Evolutionary conservation across 371 early-diverging fungal genomes (phyloP).

Genomic region (Saksenaea vasiformis): DNA sequence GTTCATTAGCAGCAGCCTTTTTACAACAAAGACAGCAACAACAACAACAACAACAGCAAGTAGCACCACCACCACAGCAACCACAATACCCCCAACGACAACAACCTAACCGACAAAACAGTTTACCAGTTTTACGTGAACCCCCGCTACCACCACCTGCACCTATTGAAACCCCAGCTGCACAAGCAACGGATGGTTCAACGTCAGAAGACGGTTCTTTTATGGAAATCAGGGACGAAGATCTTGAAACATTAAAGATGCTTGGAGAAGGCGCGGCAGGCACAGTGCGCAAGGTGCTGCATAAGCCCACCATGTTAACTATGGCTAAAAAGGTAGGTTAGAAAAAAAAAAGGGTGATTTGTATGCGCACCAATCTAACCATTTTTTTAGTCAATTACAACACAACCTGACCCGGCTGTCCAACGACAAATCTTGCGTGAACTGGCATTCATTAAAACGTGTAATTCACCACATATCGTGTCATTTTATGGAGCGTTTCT

Average conservation of each 20-base stretch:
- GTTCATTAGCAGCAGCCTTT: constrained; percentile 28
- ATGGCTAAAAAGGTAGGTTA: constrained; percentile 93
- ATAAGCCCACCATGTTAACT: constrained; percentile 75
- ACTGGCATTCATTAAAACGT: constrained; percentile 83
- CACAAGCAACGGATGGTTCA: background rate
- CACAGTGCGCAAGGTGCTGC: constrained; percentile 85
- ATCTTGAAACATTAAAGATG: constrained; percentile 62
- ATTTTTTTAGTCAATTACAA: constrained; percentile 57
- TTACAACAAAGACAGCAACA: constrained; percentile 13
- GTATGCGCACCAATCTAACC: background rate
- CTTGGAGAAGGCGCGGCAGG: constrained; percentile 96
- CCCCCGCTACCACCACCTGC: constrained; percentile 37
- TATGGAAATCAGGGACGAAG: constrained; percentile 55
- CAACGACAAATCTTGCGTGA: constrained; percentile 91
- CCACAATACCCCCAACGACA: constrained; percentile 8
- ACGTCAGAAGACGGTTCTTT: constrained; percentile 13
- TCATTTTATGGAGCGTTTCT: constrained; percentile 93
- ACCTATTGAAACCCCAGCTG: constrained; percentile 1
- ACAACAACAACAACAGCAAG: constrained; percentile 20
- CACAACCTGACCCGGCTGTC: constrained; percentile 69
- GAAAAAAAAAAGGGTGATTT: background rate
- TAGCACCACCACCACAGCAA: constrained; percentile 9
- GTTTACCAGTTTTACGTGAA: constrained; percentile 34
- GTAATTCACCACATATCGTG: constrained; percentile 91
- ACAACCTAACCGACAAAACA: background rate